phyloP scores from a whole-genome alignment of 2,329 filamentous ascomycete genomes.

The Fusarium floridanum region DNA sequence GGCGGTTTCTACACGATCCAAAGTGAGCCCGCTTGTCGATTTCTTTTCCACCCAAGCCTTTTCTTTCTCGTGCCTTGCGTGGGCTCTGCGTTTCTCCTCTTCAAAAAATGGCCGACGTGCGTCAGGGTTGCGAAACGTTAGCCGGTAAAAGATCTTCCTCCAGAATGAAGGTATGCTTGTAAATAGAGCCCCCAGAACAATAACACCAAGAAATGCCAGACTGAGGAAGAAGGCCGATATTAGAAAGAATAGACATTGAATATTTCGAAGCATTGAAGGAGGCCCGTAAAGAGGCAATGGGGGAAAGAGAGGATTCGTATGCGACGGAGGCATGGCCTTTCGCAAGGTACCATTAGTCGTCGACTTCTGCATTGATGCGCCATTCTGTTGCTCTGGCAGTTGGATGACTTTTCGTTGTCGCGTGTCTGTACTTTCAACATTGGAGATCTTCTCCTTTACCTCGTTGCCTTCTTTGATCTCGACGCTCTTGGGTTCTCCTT shows the following conservation, averaged over 20 bases:
- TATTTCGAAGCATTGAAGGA: slow-evolving; percentile 71
- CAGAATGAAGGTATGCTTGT: slow-evolving; percentile 71
- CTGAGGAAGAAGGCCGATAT: slow-evolving; percentile 81
- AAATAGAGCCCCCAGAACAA: slow-evolving; percentile 80
- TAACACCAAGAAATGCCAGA: slow-evolving; percentile 79
- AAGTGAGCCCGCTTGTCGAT: slow-evolving; percentile 51
- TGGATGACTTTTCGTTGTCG: slow-evolving; percentile 42
- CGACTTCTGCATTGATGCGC: slow-evolving; percentile 56
- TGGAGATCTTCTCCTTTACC: slow-evolving; percentile 44
- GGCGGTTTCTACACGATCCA: slow-evolving; percentile 58
- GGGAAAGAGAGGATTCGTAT: slow-evolving; percentile 86
- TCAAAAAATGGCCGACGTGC: slow-evolving; percentile 75
- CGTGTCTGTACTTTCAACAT: slow-evolving; percentile 49
- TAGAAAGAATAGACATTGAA: slow-evolving; percentile 76
- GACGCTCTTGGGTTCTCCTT: slow-evolving; percentile 46
- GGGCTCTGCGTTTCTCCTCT: slow-evolving; percentile 75
- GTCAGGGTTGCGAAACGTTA: slow-evolving; percentile 72
- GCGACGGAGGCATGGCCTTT: slow-evolving; percentile 70
- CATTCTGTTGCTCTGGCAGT: slow-evolving; percentile 48
- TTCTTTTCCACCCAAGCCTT: slow-evolving; percentile 70
- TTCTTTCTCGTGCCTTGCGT: slow-evolving; percentile 68
- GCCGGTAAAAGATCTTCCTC: slow-evolving; percentile 62
- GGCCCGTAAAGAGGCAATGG: slow-evolving; percentile 86
- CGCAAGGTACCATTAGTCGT: slow-evolving; percentile 62
- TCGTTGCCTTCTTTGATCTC: slow-evolving; percentile 45